Evolutionary conservation across 139 green algal genomes (phyloP).

Genomic region (Nannochloris sp.): DNA sequence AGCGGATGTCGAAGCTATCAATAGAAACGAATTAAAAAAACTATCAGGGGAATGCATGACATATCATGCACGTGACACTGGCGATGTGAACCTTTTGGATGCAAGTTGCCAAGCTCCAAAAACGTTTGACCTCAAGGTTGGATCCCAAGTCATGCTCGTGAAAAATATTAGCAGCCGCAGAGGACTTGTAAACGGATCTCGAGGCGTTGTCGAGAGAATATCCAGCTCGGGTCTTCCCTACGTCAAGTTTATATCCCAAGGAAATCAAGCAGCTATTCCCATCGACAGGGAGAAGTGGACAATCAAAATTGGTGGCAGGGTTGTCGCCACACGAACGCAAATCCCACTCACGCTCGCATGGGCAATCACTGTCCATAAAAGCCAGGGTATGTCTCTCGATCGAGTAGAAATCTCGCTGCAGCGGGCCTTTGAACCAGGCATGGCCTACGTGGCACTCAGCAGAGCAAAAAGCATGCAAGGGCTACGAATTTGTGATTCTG

Average conservation of each 20-base stretch:
- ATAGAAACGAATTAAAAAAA: constrained; percentile 27
- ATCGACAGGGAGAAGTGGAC: constrained; percentile 31
- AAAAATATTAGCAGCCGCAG: constrained; percentile 26
- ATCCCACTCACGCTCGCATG: constrained; percentile 55
- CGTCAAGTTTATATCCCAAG: constrained; percentile 6
- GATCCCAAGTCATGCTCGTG: constrained; percentile 46
- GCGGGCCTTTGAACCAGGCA: constrained; percentile 52
- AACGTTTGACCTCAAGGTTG: constrained; percentile 36
- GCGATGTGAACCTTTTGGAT: constrained; percentile 15
- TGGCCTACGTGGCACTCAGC: constrained; percentile 64
- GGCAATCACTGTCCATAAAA: constrained; percentile 63
- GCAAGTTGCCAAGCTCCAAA: constrained; percentile 20
- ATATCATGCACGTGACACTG: constrained; percentile 30
- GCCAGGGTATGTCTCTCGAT: constrained; percentile 67
- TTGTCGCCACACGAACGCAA: constrained; percentile 22
- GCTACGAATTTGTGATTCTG: constrained; percentile 28
- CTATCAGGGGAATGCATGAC: constrained; percentile 18
- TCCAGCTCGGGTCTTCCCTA: constrained; percentile 8
- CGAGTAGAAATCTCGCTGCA: constrained; percentile 34
- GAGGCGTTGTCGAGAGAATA: constrained; percentile 43
- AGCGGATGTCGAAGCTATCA: constrained; percentile 40
- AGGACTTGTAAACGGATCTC: constrained; percentile 58
- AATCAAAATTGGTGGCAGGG: constrained; percentile 16
- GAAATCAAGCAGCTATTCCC: constrained; percentile 13
- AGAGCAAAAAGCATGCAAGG: constrained; percentile 35